Base-by-base conservation (phyloP, 148 eudicot genomes). In the Rhododendron ovatum region DNA sequence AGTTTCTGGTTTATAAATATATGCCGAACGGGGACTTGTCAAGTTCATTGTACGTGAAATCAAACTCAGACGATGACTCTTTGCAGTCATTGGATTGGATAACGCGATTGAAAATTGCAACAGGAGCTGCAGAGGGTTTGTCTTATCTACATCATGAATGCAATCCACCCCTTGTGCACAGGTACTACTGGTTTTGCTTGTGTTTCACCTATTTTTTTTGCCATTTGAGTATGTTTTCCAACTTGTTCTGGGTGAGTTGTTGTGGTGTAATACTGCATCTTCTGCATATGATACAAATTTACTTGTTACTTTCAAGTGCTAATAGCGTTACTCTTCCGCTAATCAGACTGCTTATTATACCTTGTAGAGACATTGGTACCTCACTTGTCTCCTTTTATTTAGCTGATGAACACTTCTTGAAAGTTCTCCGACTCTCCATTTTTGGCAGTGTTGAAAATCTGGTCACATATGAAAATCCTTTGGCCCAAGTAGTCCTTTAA, bases 41-140 rank as follows among this genome's bases (percentile, higher is more conserved):
- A 30, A 94, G 93, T 88, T 93, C 98, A 41, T 91, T 98, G 94
- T 93, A 85, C 87, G 90, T 91, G 88, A 94, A 93, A 89, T 84
- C 86, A n/a, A 88, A 88, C 57, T 71, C 91, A 11, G 92, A 89
- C 5, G 93, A 93, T 67, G 96, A 92, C 39, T 87, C 88, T 90
- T 89, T 95, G 88, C 94, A 94, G 90, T 98, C 99, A 73, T 82
- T 98, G 81, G 99, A 98, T 91, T 98, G 99, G 99, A 98, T 98
- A 65, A 98, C 98, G 4, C 93, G 99, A 89, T 89, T 94, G 86
- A 98, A 98, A 87, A 95, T 98, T 81, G 99, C 99, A 3, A 94
- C 89, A 1, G 99, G 99, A 84, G 95, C 94, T 59, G 99, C 99
- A 0, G 99, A 98, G 90, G 98, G 92, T 83, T 88, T 98, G 76